Conservation (phyloP, 2,329 filamentous ascomycete genomes). For the Penicillium hordei region DNA sequence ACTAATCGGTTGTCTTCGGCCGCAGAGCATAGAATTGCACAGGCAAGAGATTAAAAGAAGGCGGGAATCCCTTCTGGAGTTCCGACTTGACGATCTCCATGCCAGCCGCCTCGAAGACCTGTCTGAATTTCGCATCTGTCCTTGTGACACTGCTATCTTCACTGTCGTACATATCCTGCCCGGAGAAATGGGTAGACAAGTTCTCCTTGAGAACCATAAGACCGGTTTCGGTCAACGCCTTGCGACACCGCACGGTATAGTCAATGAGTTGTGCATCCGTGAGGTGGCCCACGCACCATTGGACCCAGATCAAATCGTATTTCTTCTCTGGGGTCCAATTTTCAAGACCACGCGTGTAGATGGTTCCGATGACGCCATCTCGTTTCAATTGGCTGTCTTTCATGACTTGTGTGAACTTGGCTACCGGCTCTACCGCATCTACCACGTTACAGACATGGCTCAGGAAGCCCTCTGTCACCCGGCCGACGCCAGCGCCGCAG, state of each 20-base stretch:
- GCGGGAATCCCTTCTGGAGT: conserved; percentile 70
- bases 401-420: conserved; percentile 71
- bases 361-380: conserved; percentile 56
- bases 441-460: conserved; percentile 66
- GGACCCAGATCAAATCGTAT: conserved; percentile 85
- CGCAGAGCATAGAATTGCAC: conserved; percentile 77
- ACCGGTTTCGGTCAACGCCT: conserved; percentile 45
- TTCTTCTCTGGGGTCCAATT: conserved; percentile 58
- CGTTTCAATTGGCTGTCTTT: conserved; percentile 37
- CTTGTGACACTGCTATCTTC: conserved; percentile 76
- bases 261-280: conserved; percentile 69
- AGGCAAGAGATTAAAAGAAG: conserved; percentile 62
- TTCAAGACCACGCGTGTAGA: conserved; percentile 74
- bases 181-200: conserved; percentile 53
- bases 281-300: conserved; percentile 86
- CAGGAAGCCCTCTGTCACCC: conserved; percentile 78
- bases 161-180: conserved; percentile 70
- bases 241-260: conserved; percentile 64
- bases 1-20: conserved; percentile 37
- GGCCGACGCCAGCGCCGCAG: conserved; percentile 72
- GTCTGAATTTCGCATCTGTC: conserved; percentile 68
- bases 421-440: conserved; percentile 82
- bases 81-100: conserved; percentile 69
- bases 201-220: conserved; percentile 81
- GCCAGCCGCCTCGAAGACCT: conserved; percentile 68